Evolutionary conservation across 257 asterid species (phyloP), one percentile per base, ranked within the genome.

Genomic region (Solanum ahanhuiri): DNA sequence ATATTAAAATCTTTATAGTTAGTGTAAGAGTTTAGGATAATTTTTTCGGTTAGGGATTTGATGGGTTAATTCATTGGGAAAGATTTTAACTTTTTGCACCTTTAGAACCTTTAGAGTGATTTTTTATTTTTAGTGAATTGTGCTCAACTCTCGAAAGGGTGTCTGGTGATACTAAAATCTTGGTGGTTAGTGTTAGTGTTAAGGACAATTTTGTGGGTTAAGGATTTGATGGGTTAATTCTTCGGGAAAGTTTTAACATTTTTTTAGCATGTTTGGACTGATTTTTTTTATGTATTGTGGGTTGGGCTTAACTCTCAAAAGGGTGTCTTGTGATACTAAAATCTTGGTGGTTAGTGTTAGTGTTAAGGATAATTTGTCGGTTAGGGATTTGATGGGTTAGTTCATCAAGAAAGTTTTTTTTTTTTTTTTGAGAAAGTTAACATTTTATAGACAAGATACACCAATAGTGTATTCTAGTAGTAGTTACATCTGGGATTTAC

Each of bases 321-420:
- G 86, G 41, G 58, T 82, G 37, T 81, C n/a, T 82, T 54, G 71
- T 66, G 51, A 63, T 85, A 58, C 63, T 39, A 69, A 89, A 84
- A 81, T 85, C 86, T 81, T 58, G 88, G 4, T 66, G 9, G 28
- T 23, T 75, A 72, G 81, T 34, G 48, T 34, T 75, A 75, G 48
- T 35, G 73, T 4, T 69, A 87, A 67, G 85, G 85, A 77, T 77
- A 43, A 54, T 66, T 4, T 84, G 72, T 33, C 86, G 64, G 63
- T 43, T 70, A 34, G 51, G 51, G 35, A 31, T 25, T 82, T 91
- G 84, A 22, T 67, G 83, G 84, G 84, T 69, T 77, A 41, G 4
- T 60, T 60, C 69, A n/a, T 60, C 31, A 4, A 60, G 64, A 77
- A 77, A 43, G 31, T 41, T 37, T 54, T 79, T 12, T 11, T n/a